These are phyloP conservation scores for Starmera pachycereana DNA, from an alignment of 805 yeast species.

Conservation along the genomic window DNA sequence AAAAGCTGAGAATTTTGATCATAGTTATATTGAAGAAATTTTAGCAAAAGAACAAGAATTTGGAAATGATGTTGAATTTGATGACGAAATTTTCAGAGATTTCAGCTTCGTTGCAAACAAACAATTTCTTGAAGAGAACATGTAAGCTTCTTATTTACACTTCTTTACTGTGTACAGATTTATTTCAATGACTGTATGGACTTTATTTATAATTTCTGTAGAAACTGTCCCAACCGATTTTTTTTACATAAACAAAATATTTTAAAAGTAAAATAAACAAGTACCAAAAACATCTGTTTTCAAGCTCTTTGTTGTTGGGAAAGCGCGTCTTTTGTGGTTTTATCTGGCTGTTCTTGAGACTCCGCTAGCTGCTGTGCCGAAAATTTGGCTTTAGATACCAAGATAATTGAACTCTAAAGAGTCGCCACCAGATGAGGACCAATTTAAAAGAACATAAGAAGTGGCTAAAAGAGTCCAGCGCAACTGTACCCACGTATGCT, in stretches of 20 bases:
- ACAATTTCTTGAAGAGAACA: constrained; percentile 23
- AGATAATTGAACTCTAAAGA: too few relatives aligned
- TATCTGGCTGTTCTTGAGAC: too few relatives aligned
- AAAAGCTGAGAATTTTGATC: constrained; percentile 73
- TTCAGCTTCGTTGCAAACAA: constrained; percentile 35
- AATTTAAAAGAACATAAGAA: constrained; percentile 18
- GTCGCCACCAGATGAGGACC: constrained; percentile 9
- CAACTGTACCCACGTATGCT: constrained; percentile 14
- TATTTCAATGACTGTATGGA: too few relatives aligned
- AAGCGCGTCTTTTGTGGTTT: too few relatives aligned
- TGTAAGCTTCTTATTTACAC: not conserved
- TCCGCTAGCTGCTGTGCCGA: too few relatives aligned
- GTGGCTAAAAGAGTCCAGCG: constrained; percentile 16
- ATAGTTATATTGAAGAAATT: constrained; percentile 57
- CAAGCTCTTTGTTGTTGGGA: too few relatives aligned
- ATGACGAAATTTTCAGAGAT: constrained; percentile 24
- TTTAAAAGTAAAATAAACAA: not conserved
- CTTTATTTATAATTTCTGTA: too few relatives aligned
- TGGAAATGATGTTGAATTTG: not conserved
- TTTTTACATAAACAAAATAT: too few relatives aligned
- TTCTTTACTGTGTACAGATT: too few relatives aligned
- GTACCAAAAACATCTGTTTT: constrained; percentile 16
- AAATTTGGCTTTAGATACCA: too few relatives aligned
- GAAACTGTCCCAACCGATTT: too few relatives aligned
- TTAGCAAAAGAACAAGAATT: constrained; percentile 1